Evolutionary conservation across 1,139 yeast species (phyloP).

Genomic region (Hansenula sp.): DNA sequence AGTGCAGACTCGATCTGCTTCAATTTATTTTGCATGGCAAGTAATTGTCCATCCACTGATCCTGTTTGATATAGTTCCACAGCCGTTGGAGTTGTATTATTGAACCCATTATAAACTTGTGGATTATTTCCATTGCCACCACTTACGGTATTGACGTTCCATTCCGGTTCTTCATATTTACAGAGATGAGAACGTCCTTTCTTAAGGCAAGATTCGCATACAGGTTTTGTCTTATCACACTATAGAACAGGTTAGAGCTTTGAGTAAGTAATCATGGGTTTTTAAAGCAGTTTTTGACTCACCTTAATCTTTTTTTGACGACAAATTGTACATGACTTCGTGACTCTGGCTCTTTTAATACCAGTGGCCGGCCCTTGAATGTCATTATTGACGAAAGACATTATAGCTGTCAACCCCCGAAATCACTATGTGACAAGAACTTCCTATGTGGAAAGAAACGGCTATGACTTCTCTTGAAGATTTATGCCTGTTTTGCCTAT

Average conservation of each 20-base stretch:
- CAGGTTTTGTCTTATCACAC: conserved; percentile 58
- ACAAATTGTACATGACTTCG: conserved; percentile 11
- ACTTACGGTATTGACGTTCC: conserved; percentile 22
- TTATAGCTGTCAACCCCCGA: no score
- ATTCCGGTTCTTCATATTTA: conserved; percentile 40
- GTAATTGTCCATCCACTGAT: background rate
- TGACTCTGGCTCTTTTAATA: conserved; percentile 6
- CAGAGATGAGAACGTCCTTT: conserved; percentile 56
- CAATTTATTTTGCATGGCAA: background rate
- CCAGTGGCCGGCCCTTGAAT: background rate
- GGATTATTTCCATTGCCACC: background rate
- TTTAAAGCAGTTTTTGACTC: no score
- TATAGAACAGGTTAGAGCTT: no score
- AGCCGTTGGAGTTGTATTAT: background rate
- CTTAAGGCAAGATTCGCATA: conserved; percentile 56
- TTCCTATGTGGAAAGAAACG: no score
- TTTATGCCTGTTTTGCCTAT: no score
- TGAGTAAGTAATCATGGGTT: no score
- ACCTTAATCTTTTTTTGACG: conserved; percentile 11
- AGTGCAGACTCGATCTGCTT: background rate
- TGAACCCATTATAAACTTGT: background rate
- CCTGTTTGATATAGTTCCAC: background rate
- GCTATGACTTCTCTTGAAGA: no score
- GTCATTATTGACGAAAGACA: no score
- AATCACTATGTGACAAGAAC: no score